phyloP scores from a whole-genome alignment of 1,284 basidiomycete species.

The Fomitopsis palustris region DNA sequence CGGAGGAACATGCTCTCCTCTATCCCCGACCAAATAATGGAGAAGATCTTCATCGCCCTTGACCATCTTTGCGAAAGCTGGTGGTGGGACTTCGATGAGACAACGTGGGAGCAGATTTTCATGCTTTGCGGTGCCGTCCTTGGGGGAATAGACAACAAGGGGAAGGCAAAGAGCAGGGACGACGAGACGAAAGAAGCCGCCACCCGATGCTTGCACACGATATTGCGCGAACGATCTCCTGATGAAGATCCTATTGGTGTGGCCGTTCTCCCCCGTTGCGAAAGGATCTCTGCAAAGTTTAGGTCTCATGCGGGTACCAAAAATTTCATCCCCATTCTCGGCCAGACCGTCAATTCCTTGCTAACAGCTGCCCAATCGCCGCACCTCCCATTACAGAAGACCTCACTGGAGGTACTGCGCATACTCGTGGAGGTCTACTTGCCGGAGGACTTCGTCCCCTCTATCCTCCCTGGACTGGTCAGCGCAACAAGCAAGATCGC shows the following conservation, averaged over 20 bases:
- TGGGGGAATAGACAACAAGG: slow-evolving; percentile 57
- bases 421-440: slow-evolving; percentile 61
- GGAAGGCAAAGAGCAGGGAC: slow-evolving; percentile 56
- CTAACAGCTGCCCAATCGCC: slow-evolving; percentile 53
- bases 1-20: slow-evolving; percentile 62
- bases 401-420: slow-evolving; percentile 59
- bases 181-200: slow-evolving; percentile 78
- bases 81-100: slow-evolving; percentile 74
- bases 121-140: slow-evolving; percentile 73
- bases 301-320: slow-evolving; percentile 42
- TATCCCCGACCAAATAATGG: slow-evolving; percentile 79
- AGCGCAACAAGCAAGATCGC: slow-evolving; percentile 72
- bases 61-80: slow-evolving; percentile 59
- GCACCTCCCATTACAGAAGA: slow-evolving; percentile 57
- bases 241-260: slow-evolving; percentile 33
- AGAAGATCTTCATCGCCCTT: slow-evolving; percentile 67
- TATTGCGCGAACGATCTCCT: slow-evolving; percentile 49
- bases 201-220: slow-evolving; percentile 48
- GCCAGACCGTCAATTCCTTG: slow-evolving; percentile 77
- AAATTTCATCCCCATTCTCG: slow-evolving; percentile 73
- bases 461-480: slow-evolving; percentile 79
- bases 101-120: slow-evolving; percentile 81
- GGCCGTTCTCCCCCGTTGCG: slow-evolving; percentile 28
- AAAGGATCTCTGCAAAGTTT: slow-evolving; percentile 33
- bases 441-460: slow-evolving; percentile 58